phyloP scores from a whole-genome alignment of 768 basidiomycete genomes.

The Lactifluus volemus region DNA sequence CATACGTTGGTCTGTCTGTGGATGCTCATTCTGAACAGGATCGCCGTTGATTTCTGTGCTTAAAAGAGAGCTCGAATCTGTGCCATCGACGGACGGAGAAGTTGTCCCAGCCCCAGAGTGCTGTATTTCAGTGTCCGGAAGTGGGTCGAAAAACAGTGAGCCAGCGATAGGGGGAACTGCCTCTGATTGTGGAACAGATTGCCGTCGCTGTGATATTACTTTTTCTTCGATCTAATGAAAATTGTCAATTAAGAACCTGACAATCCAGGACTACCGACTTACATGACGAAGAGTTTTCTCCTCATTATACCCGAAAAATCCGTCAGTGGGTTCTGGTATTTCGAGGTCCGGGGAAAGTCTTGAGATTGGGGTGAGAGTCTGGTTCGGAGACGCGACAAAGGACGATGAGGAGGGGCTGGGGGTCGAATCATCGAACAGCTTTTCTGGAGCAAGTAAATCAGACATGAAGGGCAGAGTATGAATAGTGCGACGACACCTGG shows the following conservation, averaged over 20 bases:
- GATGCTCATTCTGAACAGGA: slow-evolving; percentile 8
- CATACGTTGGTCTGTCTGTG: neutral
- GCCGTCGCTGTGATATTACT: slow-evolving; percentile 53
- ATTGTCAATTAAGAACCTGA: neutral
- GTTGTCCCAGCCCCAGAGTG: neutral
- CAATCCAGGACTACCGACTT: slow-evolving; percentile 23
- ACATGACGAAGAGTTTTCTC: slow-evolving; percentile 73
- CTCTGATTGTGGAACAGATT: slow-evolving; percentile 39
- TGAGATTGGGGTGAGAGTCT: neutral
- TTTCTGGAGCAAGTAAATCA: neutral
- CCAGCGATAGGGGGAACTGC: slow-evolving; percentile 28
- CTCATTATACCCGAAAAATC: slow-evolving; percentile 72
- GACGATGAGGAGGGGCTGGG: neutral
- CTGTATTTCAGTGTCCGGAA: neutral
- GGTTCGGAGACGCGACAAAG: neutral
- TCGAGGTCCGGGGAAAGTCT: slow-evolving; percentile 26
- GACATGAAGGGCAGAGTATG: neutral
- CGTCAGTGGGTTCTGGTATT: slow-evolving; percentile 50
- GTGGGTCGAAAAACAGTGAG: slow-evolving; percentile 19
- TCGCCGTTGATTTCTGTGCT: neutral
- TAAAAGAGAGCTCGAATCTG: neutral
- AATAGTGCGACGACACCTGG: too few relatives aligned
- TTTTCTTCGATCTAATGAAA: slow-evolving; percentile 62
- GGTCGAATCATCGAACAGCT: neutral
- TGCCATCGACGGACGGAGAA: neutral